These are phyloP conservation scores for Backusella australiensis DNA, from an alignment of 192 early-diverging fungal species.

Conservation along the genomic window DNA sequence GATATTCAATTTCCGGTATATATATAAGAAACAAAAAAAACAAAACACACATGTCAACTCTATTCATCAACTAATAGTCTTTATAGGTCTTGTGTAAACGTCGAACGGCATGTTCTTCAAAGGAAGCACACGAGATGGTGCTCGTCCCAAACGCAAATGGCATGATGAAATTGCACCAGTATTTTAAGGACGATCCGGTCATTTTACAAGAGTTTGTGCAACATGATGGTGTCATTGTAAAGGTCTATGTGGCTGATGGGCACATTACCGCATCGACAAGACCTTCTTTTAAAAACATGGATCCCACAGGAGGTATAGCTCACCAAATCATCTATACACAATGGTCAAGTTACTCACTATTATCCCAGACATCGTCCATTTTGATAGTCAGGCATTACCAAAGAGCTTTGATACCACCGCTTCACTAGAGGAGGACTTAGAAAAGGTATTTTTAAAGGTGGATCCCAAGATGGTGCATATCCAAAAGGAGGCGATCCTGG, in stretches of 20 bases:
- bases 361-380: constrained; percentile 19
- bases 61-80: neutral
- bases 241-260: constrained; percentile 34
- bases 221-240: constrained; percentile 38
- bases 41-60: neutral
- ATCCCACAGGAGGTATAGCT: neutral
- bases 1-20: constrained; percentile 19
- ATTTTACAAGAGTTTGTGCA: constrained; percentile 40
- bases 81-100: constrained; percentile 35
- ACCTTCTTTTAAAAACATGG: constrained; percentile 33
- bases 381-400: constrained; percentile 39
- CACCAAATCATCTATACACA: neutral
- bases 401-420: constrained; percentile 25
- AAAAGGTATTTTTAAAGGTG: neutral
- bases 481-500: constrained; percentile 22
- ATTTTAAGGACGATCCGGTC: constrained; percentile 19
- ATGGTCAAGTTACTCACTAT: neutral
- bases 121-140: constrained; percentile 36
- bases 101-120: constrained; percentile 32
- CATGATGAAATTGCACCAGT: constrained; percentile 8
- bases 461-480: neutral
- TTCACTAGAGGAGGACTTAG: neutral
- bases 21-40: too few species aligned
- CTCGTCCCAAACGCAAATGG: constrained; percentile 15
- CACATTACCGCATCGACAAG: constrained; percentile 19